phyloP scores from a whole-genome alignment of 345 rosid genomes.

The Rhizophora apiculata region DNA sequence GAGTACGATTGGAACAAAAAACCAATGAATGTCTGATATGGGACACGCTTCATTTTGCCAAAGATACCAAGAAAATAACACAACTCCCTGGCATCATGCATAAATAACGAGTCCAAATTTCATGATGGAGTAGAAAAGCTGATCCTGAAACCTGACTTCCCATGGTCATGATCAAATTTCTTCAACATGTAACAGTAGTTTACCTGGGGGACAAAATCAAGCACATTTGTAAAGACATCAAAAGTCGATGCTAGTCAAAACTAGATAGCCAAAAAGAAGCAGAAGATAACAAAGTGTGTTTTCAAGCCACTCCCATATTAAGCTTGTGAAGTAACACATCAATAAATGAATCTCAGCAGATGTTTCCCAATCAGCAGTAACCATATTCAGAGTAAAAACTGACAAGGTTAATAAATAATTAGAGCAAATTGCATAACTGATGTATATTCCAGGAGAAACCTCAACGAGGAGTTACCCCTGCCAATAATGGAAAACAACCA shows the following conservation, averaged over 20 bases:
- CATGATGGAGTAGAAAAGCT: constrained; percentile 50
- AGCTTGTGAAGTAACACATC: not conserved
- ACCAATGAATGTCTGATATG: not conserved
- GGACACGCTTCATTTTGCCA: not conserved
- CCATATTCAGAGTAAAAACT: not conserved
- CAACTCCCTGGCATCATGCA: not conserved
- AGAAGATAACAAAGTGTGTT: not conserved
- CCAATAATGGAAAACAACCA: too few species aligned
- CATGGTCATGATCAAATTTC: constrained; percentile 53
- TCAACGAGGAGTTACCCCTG: not conserved
- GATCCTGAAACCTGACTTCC: constrained; percentile 54
- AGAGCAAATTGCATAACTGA: too few species aligned
- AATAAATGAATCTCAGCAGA: not conserved
- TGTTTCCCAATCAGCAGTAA: not conserved
- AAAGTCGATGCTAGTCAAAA: not conserved
- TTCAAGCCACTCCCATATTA: too few species aligned
- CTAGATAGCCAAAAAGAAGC: not conserved
- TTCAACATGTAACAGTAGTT: constrained; percentile 69
- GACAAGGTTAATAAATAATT: not conserved
- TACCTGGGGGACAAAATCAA: constrained; percentile 39
- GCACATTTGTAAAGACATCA: constrained; percentile 17
- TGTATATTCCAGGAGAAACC: not conserved
- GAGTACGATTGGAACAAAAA: not conserved
- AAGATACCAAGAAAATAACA: not conserved
- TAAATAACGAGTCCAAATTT: not conserved